A percentile compares a stretch with the other conserved stretches of the same genome.
These are phyloP conservation scores for Xylaria flabelliformis DNA, from an alignment of 495 filamentous ascomycete species.

Conservation along the genomic window DNA sequence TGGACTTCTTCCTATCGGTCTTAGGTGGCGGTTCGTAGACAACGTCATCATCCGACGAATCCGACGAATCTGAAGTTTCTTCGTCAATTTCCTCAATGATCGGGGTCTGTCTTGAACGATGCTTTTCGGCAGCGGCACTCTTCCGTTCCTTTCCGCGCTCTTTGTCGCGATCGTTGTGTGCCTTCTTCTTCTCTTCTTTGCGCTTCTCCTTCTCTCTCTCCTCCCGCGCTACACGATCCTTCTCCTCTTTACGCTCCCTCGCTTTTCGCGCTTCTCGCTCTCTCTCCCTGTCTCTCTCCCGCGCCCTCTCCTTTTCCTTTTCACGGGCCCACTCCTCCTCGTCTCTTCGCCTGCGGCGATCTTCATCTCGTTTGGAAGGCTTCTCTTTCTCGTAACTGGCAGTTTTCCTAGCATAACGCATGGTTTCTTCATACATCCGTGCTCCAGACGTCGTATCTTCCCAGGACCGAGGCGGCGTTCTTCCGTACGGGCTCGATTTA, in stretches of 20 bases:
- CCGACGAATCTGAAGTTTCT: constrained; percentile 20
- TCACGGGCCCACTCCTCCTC: constrained; percentile 45
- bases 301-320: constrained; percentile 35
- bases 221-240: constrained; percentile 43
- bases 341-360: constrained; percentile 44
- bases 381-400: constrained; percentile 54
- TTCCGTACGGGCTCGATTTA: constrained; percentile 43
- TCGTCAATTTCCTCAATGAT: constrained; percentile 39
- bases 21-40: constrained; percentile 34
- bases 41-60: constrained; percentile 40
- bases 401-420: constrained; percentile 46
- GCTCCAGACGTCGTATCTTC: constrained; percentile 46
- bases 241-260: constrained; percentile 36
- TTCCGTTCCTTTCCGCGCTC: constrained; percentile 38
- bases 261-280: constrained; percentile 28
- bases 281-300: constrained; percentile 27
- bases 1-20: constrained; percentile 51
- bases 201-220: constrained; percentile 38
- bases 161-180: constrained; percentile 44
- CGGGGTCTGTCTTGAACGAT: constrained; percentile 37
- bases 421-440: constrained; percentile 42
- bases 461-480: constrained; percentile 47
- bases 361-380: constrained; percentile 47
- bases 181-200: constrained; percentile 43
- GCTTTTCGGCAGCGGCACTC: constrained; percentile 41